A percentile compares a stretch with the other conserved stretches of the same genome.
Conservation (phyloP, 2,329 filamentous ascomycete genomes). For the Apiospora sp. region DNA sequence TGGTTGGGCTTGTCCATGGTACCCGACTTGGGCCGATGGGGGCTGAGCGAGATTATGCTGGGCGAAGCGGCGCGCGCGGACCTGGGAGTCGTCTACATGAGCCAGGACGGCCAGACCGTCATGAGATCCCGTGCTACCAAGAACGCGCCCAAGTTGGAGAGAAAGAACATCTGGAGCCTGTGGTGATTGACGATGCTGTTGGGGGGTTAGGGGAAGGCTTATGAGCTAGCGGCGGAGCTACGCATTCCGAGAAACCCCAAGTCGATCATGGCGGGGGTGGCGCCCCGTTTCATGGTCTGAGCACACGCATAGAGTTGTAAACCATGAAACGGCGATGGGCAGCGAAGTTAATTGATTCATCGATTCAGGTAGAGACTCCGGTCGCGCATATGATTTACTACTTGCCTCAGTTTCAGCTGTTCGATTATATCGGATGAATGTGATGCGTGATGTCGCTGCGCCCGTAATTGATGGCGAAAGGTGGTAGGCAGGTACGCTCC, state of each 20-base stretch:
- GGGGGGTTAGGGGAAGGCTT: neutral
- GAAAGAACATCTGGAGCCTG: neutral
- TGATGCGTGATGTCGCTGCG: neutral
- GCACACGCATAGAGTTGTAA: conserved; percentile 11
- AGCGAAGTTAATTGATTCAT: conserved; percentile 3
- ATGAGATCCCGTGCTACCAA: neutral
- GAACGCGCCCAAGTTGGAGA: neutral
- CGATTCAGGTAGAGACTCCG: neutral
- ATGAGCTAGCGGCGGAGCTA: conserved; percentile 5
- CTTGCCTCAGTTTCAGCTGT: conserved; percentile 3
- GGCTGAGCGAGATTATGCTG: neutral
- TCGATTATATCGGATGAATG: neutral
- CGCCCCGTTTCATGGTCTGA: conserved; percentile 2
- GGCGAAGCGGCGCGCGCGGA: neutral
- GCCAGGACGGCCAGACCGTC: conserved; percentile 17
- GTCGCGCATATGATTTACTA: neutral
- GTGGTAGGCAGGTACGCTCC: neutral
- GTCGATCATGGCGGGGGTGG: neutral
- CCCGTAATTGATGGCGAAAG: neutral
- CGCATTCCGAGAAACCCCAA: neutral
- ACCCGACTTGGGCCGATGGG: neutral
- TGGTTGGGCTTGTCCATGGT: neutral
- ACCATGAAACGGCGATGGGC: neutral
- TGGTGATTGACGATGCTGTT: neutral
- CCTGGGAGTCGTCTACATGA: conserved; percentile 12